A percentile compares a stretch with the other conserved stretches of the same genome.
These are phyloP conservation scores for Colletotrichum phormii DNA, from an alignment of 2,329 filamentous ascomycete species.

Conservation along the genomic window DNA sequence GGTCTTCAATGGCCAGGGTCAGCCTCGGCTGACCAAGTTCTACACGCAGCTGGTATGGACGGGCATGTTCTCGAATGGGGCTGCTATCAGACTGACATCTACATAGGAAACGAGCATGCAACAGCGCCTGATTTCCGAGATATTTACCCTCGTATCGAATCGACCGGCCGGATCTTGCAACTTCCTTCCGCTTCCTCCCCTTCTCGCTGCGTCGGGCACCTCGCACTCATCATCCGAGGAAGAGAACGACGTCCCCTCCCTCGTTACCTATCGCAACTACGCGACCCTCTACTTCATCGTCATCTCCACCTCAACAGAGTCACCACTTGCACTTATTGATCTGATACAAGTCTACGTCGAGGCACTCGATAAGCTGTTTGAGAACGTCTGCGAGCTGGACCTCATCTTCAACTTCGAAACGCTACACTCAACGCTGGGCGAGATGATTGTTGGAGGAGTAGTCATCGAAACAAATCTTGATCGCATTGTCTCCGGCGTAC, in stretches of 20 bases:
- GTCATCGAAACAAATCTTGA: conserved; percentile 94
- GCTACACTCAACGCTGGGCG: conserved; percentile 87
- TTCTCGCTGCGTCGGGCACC: conserved; percentile 72
- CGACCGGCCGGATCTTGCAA: conserved; percentile 94
- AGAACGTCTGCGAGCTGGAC: conserved; percentile 98
- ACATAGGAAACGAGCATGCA: conserved; percentile 93
- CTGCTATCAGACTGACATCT: background rate
- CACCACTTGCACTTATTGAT: conserved; percentile 93
- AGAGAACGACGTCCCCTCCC: conserved; percentile 89
- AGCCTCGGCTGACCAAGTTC: conserved; percentile 97
- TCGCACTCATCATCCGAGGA: conserved; percentile 73
- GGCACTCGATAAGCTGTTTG: conserved; percentile 92
- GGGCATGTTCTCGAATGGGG: background rate
- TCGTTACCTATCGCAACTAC: conserved; percentile 98
- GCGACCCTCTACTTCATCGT: conserved; percentile 99
- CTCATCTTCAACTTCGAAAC: conserved; percentile 99
- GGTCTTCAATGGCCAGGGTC: conserved; percentile 98
- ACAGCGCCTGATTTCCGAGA: conserved; percentile 95
- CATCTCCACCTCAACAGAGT: conserved; percentile 96
- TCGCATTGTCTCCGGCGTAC: conserved; percentile 87
- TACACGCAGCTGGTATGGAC: conserved; percentile 88
- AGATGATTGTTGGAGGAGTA: conserved; percentile 96
- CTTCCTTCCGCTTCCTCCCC: conserved; percentile 84
- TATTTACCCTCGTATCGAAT: conserved; percentile 94
- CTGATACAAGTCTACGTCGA: conserved; percentile 99